Percentiles rank a stretch among this genome's conserved stretches.
Conservation (phyloP, 78 protist genomes). For the Chrysochromulina tobinii region DNA sequence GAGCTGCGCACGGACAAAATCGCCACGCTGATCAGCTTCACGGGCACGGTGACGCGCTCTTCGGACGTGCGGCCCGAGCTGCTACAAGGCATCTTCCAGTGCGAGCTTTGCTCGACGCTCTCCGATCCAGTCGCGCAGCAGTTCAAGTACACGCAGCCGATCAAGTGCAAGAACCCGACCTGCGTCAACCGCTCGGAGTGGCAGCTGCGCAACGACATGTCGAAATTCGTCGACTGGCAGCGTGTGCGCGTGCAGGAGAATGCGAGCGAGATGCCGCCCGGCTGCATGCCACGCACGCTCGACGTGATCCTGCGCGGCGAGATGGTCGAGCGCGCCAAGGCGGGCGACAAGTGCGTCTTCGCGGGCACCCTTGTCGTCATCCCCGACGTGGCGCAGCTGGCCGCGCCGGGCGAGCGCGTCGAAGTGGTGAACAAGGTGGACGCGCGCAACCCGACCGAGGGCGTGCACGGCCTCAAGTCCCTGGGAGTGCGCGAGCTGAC, state of each 20-base stretch:
- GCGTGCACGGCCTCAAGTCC: constrained; percentile 86
- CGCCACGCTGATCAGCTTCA: constrained; percentile 48
- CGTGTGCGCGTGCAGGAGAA: constrained; percentile 78
- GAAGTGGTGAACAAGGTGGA: background rate
- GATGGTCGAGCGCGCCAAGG: constrained; percentile 90
- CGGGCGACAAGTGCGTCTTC: constrained; percentile 94
- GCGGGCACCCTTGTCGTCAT: constrained; percentile 94
- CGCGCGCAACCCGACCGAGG: constrained; percentile 60
- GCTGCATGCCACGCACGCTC: constrained; percentile 92
- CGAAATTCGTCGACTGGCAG: constrained; percentile 95
- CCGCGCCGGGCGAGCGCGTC: constrained; percentile 8
- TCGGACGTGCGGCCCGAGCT: constrained; percentile 97
- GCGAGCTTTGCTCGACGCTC: constrained; percentile 62
- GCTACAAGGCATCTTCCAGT: constrained; percentile 81
- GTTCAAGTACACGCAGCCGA: constrained; percentile 90
- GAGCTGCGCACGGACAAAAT: background rate
- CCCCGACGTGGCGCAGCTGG: constrained; percentile 86
- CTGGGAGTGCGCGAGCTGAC: constrained; percentile 93
- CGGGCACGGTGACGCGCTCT: constrained; percentile 97
- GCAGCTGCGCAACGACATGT: constrained; percentile 65
- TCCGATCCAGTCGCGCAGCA: constrained; percentile 80
- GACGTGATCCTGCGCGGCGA: constrained; percentile 79
- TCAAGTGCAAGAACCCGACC: background rate
- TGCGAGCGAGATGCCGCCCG: constrained; percentile 82
- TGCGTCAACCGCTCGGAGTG: constrained; percentile 79